Conservation (phyloP, 1,284 basidiomycete species). For the Cerrena zonata region DNA sequence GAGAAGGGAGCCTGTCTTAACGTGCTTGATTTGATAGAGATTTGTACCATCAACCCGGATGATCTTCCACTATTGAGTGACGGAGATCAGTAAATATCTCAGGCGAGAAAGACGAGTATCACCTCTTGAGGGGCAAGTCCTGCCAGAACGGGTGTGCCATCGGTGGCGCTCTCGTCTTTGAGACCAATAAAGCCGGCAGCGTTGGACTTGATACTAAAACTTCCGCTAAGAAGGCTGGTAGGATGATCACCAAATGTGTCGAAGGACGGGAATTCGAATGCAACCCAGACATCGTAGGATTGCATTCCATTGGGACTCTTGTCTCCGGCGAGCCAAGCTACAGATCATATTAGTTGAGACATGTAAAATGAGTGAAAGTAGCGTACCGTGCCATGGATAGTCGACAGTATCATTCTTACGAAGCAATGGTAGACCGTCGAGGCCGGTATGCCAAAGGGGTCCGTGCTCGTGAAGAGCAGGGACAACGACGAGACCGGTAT, state of each 20-base stretch:
- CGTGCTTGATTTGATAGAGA: constrained; percentile 10
- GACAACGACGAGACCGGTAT: constrained; percentile 19
- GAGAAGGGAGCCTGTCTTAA: constrained; percentile 6
- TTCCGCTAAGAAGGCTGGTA: neutral
- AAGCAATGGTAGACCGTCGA: constrained; percentile 18
- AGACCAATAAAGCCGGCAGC: neutral
- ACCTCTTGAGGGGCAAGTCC: neutral
- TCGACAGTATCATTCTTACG: constrained; percentile 24
- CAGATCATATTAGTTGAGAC: neutral
- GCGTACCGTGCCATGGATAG: constrained; percentile 28
- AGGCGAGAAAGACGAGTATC: neutral
- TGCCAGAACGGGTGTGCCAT: constrained; percentile 7
- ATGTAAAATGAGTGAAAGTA: neutral
- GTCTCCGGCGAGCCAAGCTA: constrained; percentile 11
- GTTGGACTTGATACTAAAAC: neutral
- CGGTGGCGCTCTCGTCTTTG: constrained; percentile 5
- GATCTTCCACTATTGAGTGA: constrained; percentile 5
- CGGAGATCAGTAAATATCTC: neutral
- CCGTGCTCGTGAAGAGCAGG: constrained; percentile 27
- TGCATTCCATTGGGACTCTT: constrained; percentile 1
- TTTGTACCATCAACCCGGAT: constrained; percentile 8
- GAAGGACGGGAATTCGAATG: constrained; percentile 11
- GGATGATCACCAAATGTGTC: neutral
- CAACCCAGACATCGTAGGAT: constrained; percentile 11
- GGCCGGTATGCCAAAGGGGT: constrained; percentile 24